Conservation (phyloP, 345 rosid species). For the Gossypium arboreum region DNA sequence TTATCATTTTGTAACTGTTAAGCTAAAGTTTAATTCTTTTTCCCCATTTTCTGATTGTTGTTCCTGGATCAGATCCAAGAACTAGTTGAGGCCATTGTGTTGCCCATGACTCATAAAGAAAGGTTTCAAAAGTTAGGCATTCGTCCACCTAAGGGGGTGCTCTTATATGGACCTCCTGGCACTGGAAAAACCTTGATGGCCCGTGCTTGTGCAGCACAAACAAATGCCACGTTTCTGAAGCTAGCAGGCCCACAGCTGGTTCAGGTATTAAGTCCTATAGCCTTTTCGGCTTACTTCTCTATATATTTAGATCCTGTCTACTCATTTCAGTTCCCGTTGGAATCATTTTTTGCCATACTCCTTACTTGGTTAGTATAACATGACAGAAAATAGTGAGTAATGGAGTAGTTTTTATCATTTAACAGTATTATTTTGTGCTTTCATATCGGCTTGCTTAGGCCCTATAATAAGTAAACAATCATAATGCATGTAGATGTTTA, state of each 20-base stretch:
- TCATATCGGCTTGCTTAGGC: not conserved
- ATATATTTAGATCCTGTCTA: not conserved
- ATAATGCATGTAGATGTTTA: slow-evolving; percentile 72
- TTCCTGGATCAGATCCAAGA: slow-evolving; percentile 77
- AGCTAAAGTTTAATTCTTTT: not conserved
- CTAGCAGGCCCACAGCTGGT: slow-evolving; percentile 98
- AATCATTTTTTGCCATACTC: not conserved
- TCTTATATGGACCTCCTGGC: slow-evolving; percentile 97
- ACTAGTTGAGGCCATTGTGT: slow-evolving; percentile 96
- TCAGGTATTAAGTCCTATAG: slow-evolving; percentile 48
- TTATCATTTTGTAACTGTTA: not conserved
- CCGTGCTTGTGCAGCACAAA: slow-evolving; percentile 99
- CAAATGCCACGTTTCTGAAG: slow-evolving; percentile 95
- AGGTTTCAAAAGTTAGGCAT: slow-evolving; percentile 87
- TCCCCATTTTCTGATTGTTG: not conserved
- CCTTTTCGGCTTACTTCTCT: not conserved
- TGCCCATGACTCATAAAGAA: slow-evolving; percentile 98
- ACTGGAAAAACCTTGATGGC: slow-evolving; percentile 99
- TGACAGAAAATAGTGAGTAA: not conserved
- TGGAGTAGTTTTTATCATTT: not conserved
- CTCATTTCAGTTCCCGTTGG: not conserved
- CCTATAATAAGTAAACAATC: not conserved
- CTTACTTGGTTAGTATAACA: not conserved
- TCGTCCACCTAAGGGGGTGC: slow-evolving; percentile 99
- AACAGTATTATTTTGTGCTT: not conserved